Percentiles rank a stretch among this genome's conserved stretches.
phyloP scores from a whole-genome alignment of 2,329 filamentous ascomycete genomes.

The Ophiocordyceps camponoti-leonardi region DNA sequence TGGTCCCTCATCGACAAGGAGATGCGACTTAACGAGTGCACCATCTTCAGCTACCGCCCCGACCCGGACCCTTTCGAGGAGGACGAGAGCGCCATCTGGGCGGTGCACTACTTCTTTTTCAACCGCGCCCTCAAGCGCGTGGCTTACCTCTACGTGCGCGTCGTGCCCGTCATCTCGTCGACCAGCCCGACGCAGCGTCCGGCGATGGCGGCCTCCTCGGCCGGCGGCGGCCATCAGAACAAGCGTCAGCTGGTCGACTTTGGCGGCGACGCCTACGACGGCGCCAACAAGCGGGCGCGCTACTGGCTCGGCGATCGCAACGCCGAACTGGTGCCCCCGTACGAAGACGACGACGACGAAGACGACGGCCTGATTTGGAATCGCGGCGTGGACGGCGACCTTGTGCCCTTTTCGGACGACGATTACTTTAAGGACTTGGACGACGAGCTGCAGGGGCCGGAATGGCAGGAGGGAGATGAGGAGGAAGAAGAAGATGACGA shows the following conservation, averaged over 20 bases:
- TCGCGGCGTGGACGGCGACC: conserved; percentile 38
- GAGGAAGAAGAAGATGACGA: conserved; percentile 27
- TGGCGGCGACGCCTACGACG: conserved; percentile 11
- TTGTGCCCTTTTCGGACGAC: conserved; percentile 34
- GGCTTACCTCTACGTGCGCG: conserved; percentile 81
- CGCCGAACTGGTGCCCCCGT: conserved; percentile 26
- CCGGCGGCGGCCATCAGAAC: conserved; percentile 5
- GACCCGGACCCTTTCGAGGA: conserved; percentile 82
- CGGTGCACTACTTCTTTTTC: conserved; percentile 94
- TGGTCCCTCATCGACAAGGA: conserved; percentile 89
- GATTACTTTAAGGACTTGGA: conserved; percentile 18
- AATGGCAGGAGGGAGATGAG: conserved; percentile 23
- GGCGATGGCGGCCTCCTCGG: conserved; percentile 1
- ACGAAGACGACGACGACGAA: conserved; percentile 27
- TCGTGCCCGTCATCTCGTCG: conserved; percentile 58
- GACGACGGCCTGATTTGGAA: conserved; percentile 39
- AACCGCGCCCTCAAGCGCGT: conserved; percentile 85
- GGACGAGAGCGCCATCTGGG: conserved; percentile 89
- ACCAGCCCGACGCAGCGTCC: conserved; percentile 35
- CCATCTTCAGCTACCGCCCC: conserved; percentile 76
- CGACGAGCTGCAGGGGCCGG: conserved; percentile 16
- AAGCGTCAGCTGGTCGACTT: conserved; percentile 10
- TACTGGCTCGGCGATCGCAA: conserved; percentile 71
- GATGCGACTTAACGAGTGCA: conserved; percentile 81
- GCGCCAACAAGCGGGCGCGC: conserved; percentile 51